Evolutionary conservation across 192 early-diverging fungal species (phyloP).

Genomic region (Jimgerdemannia lactiflua): DNA sequence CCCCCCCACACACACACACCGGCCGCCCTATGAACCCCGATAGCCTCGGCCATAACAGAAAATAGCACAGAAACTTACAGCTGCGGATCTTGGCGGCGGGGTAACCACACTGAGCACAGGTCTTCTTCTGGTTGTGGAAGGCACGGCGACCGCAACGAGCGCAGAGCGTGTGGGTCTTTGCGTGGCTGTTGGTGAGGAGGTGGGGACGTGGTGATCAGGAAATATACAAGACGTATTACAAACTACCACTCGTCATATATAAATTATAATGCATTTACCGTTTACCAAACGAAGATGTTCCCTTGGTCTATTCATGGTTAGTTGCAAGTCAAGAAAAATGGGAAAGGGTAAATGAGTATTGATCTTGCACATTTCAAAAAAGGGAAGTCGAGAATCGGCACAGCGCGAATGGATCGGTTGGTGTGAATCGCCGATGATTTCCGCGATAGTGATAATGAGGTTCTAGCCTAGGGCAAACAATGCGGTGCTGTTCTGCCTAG

Average conservation of each 20-base stretch:
- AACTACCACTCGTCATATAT: neutral
- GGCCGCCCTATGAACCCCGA: neutral
- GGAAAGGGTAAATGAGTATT: no score
- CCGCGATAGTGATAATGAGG: no score
- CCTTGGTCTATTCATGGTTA: conserved; percentile 74
- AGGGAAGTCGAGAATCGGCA: neutral
- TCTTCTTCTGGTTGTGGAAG: conserved; percentile 99
- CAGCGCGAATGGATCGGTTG: no score
- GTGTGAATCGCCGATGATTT: no score
- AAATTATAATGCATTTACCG: conserved; percentile 31
- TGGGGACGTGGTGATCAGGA: no score
- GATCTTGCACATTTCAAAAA: neutral
- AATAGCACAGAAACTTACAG: conserved; percentile 53
- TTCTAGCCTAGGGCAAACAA: no score
- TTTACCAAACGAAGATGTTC: conserved; percentile 99
- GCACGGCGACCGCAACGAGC: conserved; percentile 94
- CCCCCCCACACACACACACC: no score
- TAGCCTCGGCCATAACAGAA: neutral
- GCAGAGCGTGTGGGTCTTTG: conserved; percentile 99
- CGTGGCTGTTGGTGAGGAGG: conserved; percentile 54
- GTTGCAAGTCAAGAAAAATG: no score
- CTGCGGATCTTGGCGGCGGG: conserved; percentile 96
- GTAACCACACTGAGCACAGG: conserved; percentile 98
- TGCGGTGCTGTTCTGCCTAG: no score
- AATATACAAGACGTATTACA: neutral